Evolutionary conservation across 345 rosid species (phyloP), one percentile per base, ranked within the genome.

Genomic region (Eucalyptus coolabah): DNA sequence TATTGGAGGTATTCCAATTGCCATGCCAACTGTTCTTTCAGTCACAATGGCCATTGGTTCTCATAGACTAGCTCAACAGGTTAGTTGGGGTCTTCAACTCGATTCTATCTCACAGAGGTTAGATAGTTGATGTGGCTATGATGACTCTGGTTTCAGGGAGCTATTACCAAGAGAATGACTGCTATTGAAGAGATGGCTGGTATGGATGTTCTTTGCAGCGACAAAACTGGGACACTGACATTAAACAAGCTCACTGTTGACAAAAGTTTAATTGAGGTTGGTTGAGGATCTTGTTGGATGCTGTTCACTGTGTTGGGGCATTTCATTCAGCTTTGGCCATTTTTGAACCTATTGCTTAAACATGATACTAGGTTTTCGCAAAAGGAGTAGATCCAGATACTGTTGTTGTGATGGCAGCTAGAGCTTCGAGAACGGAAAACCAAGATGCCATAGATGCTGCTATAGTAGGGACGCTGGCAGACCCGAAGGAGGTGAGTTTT

Each of bases 161-260:
- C 99, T 86, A 98, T 98, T 91, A 98, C 99, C 13, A 98, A 98
- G 95, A 96, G 99, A 93, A 98, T 98, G 99, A 98, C 99, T 82
- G 99, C 99, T 50, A 98, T 98, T 82, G 99, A 98, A 91, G 99
- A 97, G 93, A 98, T 98, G 99, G 99, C 99, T 32, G 99, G 99
- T 92, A 98, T 98, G 99, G 99, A 98, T 90, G 99, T 98, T 90
- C 98, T 98, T 90, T 97, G 99, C 93, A 97, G 99, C 90, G 99
- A 98, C 94, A 98, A 98, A 93, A 98, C 99, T 7, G 99, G 99
- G 89, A 97, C 99, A n/a, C 91, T 98, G 92, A 97, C 99, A 24
- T 90, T 98, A 93, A 98, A 98, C 95, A 97, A 94, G 89, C 99
- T 98, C 72, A 95, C 99, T 8, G 99, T 98, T 18, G 99, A 98